These are phyloP conservation scores for Rusavskia elegans DNA, from an alignment of 495 filamentous ascomycete species.

Conservation along the genomic window DNA sequence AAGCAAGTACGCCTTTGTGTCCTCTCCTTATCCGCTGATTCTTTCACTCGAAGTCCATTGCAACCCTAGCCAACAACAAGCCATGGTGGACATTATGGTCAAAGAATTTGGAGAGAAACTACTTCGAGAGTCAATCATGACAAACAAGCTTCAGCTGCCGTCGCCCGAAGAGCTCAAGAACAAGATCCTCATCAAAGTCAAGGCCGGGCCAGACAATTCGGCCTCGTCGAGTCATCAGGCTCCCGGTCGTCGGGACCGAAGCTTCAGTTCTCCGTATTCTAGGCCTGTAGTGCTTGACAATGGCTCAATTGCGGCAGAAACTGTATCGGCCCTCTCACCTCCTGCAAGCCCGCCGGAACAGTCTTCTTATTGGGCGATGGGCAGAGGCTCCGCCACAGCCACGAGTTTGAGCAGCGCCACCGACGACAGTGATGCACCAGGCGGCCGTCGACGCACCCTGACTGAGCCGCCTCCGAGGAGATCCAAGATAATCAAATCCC, in stretches of 20 bases:
- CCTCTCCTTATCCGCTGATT: constrained; percentile 70
- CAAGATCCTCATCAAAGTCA: constrained; percentile 86
- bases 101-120: constrained; percentile 65
- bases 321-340: constrained; percentile 41
- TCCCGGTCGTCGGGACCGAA: constrained; percentile 52
- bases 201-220: constrained; percentile 39
- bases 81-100: constrained; percentile 84
- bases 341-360: constrained; percentile 33
- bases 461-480: constrained; percentile 41
- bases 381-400: constrained; percentile 35
- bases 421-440: constrained; percentile 43
- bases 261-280: constrained; percentile 60
- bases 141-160: constrained; percentile 50
- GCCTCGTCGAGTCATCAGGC: constrained; percentile 22
- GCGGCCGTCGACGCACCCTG: constrained; percentile 18
- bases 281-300: constrained; percentile 42
- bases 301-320: constrained; percentile 30
- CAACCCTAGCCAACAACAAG: constrained; percentile 60
- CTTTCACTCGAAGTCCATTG: constrained; percentile 95
- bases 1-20: constrained; percentile 77
- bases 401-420: constrained; percentile 43
- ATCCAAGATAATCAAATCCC: constrained; percentile 70
- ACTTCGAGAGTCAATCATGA: constrained; percentile 54
- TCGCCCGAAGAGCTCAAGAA: constrained; percentile 72
- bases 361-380: constrained; percentile 23